These are phyloP conservation scores for Mycena venus DNA, from an alignment of 768 basidiomycete genomes.

Conservation along the genomic window DNA sequence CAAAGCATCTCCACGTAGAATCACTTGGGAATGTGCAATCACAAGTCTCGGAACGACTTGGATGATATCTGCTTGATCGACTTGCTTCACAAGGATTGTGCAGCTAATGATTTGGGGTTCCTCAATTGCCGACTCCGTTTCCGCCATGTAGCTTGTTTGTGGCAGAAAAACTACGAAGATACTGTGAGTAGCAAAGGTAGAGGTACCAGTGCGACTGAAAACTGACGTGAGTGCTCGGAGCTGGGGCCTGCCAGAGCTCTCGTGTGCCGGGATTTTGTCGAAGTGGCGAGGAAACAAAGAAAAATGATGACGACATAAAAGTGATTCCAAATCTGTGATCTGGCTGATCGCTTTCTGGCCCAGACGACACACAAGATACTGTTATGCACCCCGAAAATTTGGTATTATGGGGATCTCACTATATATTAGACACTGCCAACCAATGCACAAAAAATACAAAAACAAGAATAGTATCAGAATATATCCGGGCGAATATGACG, in stretches of 20 bases:
- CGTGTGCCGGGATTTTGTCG: no score
- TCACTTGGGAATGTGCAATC: not conserved
- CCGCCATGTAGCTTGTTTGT: not conserved
- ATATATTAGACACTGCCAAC: no score
- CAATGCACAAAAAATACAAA: no score
- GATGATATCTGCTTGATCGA: not conserved
- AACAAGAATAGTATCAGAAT: not conserved
- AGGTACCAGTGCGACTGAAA: not conserved
- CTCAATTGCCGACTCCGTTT: not conserved
- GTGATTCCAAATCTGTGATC: no score
- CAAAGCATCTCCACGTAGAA: not conserved
- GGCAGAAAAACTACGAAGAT: not conserved
- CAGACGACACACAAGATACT: no score
- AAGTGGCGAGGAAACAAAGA: no score
- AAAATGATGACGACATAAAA: no score
- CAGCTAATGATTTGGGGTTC: not conserved
- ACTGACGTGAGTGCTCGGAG: not conserved
- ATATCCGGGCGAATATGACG: not conserved
- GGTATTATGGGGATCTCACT: no score
- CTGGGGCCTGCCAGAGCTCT: not conserved
- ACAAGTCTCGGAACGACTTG: not conserved
- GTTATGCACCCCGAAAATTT: no score
- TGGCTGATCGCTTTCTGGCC: no score
- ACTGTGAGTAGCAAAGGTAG: not conserved
- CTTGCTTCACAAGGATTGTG: not conserved